These are phyloP conservation scores for Sextonia rubra DNA, from an alignment of 164 flowering plant species.

Conservation along the genomic window DNA sequence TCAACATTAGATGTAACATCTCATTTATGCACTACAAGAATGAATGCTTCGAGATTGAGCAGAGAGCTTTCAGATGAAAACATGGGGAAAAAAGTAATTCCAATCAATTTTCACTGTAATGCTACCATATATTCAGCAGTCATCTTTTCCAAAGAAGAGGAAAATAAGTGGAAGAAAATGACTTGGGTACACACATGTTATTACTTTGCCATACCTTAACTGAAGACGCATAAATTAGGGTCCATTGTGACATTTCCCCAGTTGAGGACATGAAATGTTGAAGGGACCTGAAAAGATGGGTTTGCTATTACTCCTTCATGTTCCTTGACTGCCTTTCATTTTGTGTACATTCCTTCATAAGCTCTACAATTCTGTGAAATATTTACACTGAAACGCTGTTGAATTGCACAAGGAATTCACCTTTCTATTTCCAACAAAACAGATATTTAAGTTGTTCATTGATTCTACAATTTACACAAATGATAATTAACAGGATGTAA, in stretches of 20 bases:
- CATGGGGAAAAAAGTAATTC: background rate
- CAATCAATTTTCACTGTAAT: too few species aligned
- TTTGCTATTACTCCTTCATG: background rate
- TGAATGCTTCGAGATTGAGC: too few species aligned
- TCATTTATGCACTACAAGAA: too few species aligned
- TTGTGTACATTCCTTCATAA: background rate
- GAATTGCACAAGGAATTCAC: too few species aligned
- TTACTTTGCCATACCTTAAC: background rate
- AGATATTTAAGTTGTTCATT: background rate
- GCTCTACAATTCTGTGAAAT: background rate
- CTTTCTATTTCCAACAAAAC: background rate
- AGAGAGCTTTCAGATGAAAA: too few species aligned
- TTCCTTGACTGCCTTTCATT: background rate
- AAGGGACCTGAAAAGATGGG: background rate
- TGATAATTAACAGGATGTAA: background rate
- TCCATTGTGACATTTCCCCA: background rate
- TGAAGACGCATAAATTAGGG: background rate
- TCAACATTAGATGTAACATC: too few species aligned
- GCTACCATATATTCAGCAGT: background rate
- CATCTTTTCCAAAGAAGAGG: background rate
- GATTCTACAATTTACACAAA: background rate
- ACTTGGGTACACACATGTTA: background rate
- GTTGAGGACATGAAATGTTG: background rate
- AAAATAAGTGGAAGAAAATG: background rate
- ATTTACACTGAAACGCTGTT: background rate